These are phyloP conservation scores for Stagonosporopsis rhizophila DNA, from an alignment of 2,329 filamentous ascomycete genomes.

Conservation along the genomic window DNA sequence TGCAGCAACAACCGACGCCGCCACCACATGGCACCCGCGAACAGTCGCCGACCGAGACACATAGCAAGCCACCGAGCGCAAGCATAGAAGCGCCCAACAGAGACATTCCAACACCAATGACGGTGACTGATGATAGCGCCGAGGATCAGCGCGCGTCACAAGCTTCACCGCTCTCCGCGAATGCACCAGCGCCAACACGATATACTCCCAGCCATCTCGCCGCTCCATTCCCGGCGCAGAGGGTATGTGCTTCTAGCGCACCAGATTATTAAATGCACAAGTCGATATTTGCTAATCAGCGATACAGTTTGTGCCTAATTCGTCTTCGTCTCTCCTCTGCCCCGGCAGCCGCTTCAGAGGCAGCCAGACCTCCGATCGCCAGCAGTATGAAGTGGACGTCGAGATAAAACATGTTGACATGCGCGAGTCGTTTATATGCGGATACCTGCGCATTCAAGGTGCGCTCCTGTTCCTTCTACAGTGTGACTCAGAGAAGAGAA, in stretches of 20 bases:
- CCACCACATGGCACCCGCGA: slow-evolving; percentile 35
- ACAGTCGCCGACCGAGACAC: slow-evolving; percentile 35
- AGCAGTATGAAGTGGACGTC: slow-evolving; percentile 94
- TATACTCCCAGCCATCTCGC: slow-evolving; percentile 36
- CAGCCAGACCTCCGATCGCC: slow-evolving; percentile 90
- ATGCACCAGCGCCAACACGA: slow-evolving; percentile 29
- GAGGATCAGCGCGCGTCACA: slow-evolving; percentile 46
- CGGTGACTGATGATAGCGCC: slow-evolving; percentile 42
- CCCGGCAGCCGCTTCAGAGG: slow-evolving; percentile 88
- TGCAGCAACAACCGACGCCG: slow-evolving; percentile 45
- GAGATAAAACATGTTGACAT: slow-evolving; percentile 97
- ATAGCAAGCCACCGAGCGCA: slow-evolving; percentile 39
- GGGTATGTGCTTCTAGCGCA: slow-evolving; percentile 35
- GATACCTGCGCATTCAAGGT: slow-evolving; percentile 96
- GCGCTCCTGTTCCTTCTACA: slow-evolving; percentile 25
- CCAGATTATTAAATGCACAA: background rate
- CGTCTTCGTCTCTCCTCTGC: slow-evolving; percentile 85
- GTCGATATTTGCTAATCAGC: slow-evolving; percentile 25
- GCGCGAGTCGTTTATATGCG: slow-evolving; percentile 91
- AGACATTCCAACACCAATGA: slow-evolving; percentile 50
- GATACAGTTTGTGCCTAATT: slow-evolving; percentile 72
- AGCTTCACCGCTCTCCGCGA: slow-evolving; percentile 41
- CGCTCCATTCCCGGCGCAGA: slow-evolving; percentile 44
- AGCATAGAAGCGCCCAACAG: slow-evolving; percentile 44
- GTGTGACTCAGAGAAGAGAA: background rate